Evolutionary conservation across 768 basidiomycete species (phyloP).

Genomic region (Trametes cinnabarina): DNA sequence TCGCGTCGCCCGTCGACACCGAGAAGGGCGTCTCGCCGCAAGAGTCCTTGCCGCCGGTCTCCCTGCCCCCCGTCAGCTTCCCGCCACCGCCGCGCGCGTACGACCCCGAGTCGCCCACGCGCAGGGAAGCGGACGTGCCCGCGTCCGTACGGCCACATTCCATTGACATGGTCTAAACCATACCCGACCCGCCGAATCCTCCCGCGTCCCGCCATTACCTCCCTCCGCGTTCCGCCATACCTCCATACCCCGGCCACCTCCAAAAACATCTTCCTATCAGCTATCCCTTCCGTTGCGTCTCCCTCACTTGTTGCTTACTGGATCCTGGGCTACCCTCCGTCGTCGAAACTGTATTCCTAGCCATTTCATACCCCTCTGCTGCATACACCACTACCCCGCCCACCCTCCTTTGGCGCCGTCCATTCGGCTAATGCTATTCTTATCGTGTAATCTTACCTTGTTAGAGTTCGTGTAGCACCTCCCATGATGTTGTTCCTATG

Average conservation of each 20-base stretch:
- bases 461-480: neutral
- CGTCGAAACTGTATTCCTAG: constrained; percentile 12
- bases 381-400: neutral
- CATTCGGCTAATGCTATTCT: constrained; percentile 7
- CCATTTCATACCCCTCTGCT: constrained; percentile 6
- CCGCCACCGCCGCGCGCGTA: constrained; percentile 16
- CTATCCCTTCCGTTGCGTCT: neutral
- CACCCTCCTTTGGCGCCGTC: neutral
- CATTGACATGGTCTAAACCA: constrained; percentile 17
- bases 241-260: neutral
- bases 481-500: neutral
- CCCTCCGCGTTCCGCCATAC: neutral
- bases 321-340: constrained; percentile 1
- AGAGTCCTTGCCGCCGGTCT: constrained; percentile 1
- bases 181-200: too few relatives aligned
- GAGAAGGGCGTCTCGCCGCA: constrained; percentile 12
- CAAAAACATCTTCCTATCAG: neutral
- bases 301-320: constrained; percentile 4
- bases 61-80: constrained; percentile 13
- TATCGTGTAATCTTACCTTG: constrained; percentile 11
- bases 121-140: constrained; percentile 19
- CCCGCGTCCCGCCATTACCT: too few relatives aligned
- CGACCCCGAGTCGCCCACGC: constrained; percentile 13
- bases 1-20: constrained; percentile 22
- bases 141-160: constrained; percentile 16